Evolutionary conservation across 352 stramenopile genomes (phyloP), one percentile per base, ranked within the genome.

Genomic region (Pythium coloratum): DNA sequence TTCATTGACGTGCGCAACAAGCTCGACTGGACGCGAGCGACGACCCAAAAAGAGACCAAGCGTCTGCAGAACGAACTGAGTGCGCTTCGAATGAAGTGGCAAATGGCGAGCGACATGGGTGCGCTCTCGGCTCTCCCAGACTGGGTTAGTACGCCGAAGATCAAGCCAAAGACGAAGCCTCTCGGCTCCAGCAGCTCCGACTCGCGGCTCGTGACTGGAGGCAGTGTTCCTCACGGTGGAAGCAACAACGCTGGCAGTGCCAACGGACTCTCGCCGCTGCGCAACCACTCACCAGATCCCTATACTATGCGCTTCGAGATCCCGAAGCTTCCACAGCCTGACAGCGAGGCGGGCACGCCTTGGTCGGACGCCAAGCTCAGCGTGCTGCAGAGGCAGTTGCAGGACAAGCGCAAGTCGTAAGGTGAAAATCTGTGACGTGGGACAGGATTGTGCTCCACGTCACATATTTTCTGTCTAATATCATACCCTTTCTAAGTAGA

Each of bases 1-100:
- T 98, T 98, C 72, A 96, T 98, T 60, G 95, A 99, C 53, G 80
- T 98, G n/a, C 80, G 95, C 60, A 96, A 90, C 64, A 99, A 98
- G 76, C 77, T 99, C 51, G 95, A 98, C 69, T 98, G 91, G 89
- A 97, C 92, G 30, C 78, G 95, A 8, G 78, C 88, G 20, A 94
- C 84, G 12, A 89, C 86, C 5, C 88, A 92, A 34, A 92, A 93
- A 63, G 91, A 97, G 66, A 78, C 81, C 55, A 89, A 92, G 42
- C 81, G 87, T 44, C 71, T 92, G n/a, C 72, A 76, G 24, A 69
- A 76, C 1, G 86, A 94, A 60, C 73, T 91, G 10, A 82, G 73
- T 33, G 71, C 73, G 2, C 62, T 94, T 40, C 84, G 81, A 18
- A 89, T 91, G 81, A 89, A 90, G 68, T 91, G 81, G 83, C 81